Base-by-base conservation (phyloP, 1,284 basidiomycete genomes). In the Tilletia indica region DNA sequence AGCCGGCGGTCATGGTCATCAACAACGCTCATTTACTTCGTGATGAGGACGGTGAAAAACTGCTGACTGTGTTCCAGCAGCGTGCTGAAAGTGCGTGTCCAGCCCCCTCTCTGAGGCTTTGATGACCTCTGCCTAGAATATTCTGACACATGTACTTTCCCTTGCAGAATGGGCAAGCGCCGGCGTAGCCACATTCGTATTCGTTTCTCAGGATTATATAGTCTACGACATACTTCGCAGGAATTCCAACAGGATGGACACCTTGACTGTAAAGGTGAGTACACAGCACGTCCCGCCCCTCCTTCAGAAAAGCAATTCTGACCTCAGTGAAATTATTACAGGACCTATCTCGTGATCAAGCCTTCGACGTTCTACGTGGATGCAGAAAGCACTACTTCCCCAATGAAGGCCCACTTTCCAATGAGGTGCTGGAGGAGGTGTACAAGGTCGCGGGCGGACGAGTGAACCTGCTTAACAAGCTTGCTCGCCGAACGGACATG, bases 1-100 rank as follows among this genome's bases (percentile, higher is more conserved):
- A 77, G 64, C 80, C 80, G 2, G 79, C 78, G 9, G 75, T 82
- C 56, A 81, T 82, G n/a, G 74, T 81, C 39, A 82, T 82, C 80
- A 81, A 81, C 73, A 72, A 69, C 38, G 77, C 78, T 2, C 80
- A 82, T 61, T 74, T 82, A 12, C 69, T 82, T 8, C 70, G 74
- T 21, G 80, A 81, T 56, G 79, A 81, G 36, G 79, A 82, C 63
- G 80, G 79, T 0, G 73, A 72, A 51, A 78, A 76, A 69, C 63
- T 82, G 67, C 69, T 82, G 36, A 74, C 75, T 61, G 75, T 81
- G 61, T 81, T 82, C 70, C 80, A 82, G 69, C 80, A 82, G 70
- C 71, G 80, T 16, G 80, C 80, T 6, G 80, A 82, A 67, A 73
- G 71, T 71, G 70, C 42, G 70, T 68, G 25, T 31, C 25, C 12